phyloP scores from a whole-genome alignment of 1,284 basidiomycete genomes.

The Cerrena zonata region DNA sequence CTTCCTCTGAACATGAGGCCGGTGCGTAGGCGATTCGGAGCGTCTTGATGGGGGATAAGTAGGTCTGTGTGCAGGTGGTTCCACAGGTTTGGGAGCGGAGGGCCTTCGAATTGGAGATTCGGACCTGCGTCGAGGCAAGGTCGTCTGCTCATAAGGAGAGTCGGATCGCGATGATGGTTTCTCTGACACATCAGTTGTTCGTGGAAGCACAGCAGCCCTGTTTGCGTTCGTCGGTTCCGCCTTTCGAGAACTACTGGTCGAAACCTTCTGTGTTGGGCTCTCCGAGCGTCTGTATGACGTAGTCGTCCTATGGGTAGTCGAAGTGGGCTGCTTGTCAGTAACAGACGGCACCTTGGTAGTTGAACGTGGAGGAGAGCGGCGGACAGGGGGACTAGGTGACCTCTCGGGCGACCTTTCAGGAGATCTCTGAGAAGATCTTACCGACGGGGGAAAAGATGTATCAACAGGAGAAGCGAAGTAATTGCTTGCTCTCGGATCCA shows the following conservation, averaged over 20 bases:
- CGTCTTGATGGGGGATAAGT: background rate
- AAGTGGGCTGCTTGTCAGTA: background rate
- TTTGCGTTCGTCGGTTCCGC: background rate
- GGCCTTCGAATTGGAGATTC: background rate
- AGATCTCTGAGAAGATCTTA: background rate
- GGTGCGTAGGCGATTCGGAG: too few species aligned
- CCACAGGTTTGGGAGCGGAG: background rate
- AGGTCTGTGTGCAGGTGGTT: background rate
- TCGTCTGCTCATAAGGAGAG: background rate
- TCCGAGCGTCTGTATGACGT: background rate
- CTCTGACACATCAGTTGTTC: background rate
- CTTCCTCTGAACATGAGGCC: too few species aligned
- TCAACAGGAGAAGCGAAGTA: background rate
- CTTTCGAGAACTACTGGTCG: background rate
- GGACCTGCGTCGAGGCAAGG: background rate
- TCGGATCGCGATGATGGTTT: background rate
- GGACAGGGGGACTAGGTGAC: background rate
- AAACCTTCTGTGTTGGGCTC: background rate
- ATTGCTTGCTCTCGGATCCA: background rate
- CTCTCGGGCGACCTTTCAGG: background rate
- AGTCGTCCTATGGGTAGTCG: background rate
- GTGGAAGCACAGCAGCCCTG: background rate
- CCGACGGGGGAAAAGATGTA: background rate
- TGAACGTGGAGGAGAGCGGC: background rate
- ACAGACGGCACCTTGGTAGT: background rate